These are phyloP conservation scores for Verbascum thapsus DNA, from an alignment of 257 asterid species.

Conservation along the genomic window DNA sequence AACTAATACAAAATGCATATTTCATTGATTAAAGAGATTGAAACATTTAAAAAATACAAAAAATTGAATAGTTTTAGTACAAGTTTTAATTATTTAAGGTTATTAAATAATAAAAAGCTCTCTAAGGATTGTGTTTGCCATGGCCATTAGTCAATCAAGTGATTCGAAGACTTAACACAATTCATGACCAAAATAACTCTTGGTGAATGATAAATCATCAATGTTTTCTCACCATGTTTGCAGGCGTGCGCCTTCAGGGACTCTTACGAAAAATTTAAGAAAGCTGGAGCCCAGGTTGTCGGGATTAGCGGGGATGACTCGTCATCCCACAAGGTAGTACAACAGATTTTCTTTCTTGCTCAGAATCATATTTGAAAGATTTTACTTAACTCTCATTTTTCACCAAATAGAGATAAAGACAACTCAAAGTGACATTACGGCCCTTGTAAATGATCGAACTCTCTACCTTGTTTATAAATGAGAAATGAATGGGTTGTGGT, in stretches of 20 bases:
- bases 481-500: conserved; percentile 15
- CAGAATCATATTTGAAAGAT: background rate
- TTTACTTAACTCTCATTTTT: too few species aligned
- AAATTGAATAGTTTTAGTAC: too few species aligned
- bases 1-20: too few species aligned
- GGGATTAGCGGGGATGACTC: conserved; percentile 90
- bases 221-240: conserved; percentile 28
- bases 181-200: background rate
- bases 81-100: background rate
- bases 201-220: too few species aligned
- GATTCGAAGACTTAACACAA: background rate
- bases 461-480: too few species aligned
- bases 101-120: background rate
- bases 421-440: too few species aligned
- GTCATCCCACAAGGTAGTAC: conserved; percentile 93
- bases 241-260: conserved; percentile 99
- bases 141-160: conserved; percentile 5
- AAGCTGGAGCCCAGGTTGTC: conserved; percentile 95
- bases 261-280: conserved; percentile 93
- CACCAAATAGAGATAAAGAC: too few species aligned
- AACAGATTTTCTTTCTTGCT: conserved; percentile 11
- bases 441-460: too few species aligned
- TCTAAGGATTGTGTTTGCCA: background rate
- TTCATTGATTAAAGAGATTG: too few species aligned
- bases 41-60: too few species aligned